Base-by-base conservation (phyloP, 2,329 filamentous ascomycete genomes). In the Aspergillus proliferans region DNA sequence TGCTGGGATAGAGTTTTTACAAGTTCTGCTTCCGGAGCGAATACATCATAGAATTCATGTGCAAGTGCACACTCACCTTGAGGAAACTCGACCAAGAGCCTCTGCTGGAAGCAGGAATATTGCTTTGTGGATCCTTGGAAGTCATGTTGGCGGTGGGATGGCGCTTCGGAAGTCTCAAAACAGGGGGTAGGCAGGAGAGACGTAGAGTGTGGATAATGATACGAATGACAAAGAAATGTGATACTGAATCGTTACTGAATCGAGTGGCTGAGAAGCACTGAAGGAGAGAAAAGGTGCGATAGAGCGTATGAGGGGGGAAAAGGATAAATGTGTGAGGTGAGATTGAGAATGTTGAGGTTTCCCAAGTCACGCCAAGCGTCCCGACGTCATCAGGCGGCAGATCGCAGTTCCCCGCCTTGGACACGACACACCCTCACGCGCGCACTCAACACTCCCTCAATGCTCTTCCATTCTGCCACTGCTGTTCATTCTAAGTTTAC, bases 41-140 rank as follows among this genome's bases (percentile, higher is more conserved):
- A 36, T 33, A 36, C 26, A 30, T 22, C 43, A 45, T n/a, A 33
- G 15, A 1, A 36, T 26, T 28, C 1, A 21, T 12, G 28, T 10
- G 41, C 2, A 9, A 21, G 8, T 21, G 38, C 15, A 12, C 14
- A 42, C 61, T 49, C 61, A 71, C 73, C 66, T 74, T 76, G 38
- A 76, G 63, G 54, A 76, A 76, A 47, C 71, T 73, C 8, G 71
- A 63, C 73, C 73, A 76, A 28, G 70, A 71, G 51, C 70, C 68
- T 55, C 72, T 73, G 58, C 71, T 74, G 47, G 61, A 54, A 44
- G 67, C 60, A 39, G 73, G 68, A 33, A 75, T 63, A 38, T 63
- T 66, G 28, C 64, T 66, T 44, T 66, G 69, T 53, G 71, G 62
- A 48, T 71, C 71, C 50, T 72, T 71, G 46, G 66, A 63, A 54